Evolutionary conservation across 169 alveolate genomes (phyloP).

Genomic region (Cardiosporidium cionae): DNA sequence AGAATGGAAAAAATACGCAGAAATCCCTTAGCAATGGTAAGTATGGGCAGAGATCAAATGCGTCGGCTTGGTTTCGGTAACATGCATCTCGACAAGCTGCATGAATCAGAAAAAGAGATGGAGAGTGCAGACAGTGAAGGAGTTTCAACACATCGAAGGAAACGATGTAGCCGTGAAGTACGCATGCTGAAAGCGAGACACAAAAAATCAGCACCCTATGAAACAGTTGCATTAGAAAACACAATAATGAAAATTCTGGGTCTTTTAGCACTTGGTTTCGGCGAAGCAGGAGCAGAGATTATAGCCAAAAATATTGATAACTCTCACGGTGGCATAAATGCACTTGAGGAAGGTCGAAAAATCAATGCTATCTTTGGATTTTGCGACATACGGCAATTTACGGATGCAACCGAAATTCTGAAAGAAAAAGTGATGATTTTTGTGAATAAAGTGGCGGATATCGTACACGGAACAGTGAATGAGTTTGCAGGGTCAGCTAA

Average conservation of each 20-base stretch:
- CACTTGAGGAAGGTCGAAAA: constrained; percentile 83
- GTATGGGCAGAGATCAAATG: constrained; percentile 43
- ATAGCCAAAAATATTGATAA: constrained; percentile 76
- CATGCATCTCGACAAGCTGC: not conserved
- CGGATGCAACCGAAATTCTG: constrained; percentile 86
- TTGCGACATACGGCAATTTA: constrained; percentile 85
- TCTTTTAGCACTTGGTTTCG: constrained; percentile 82
- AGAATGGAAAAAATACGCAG: constrained; percentile 69
- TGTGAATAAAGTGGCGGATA: constrained; percentile 84
- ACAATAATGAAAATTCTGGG: constrained; percentile 79
- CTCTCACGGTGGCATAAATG: constrained; percentile 71
- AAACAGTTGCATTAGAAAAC: constrained; percentile 71
- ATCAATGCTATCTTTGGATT: constrained; percentile 83
- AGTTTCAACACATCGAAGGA: not conserved
- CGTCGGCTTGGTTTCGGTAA: constrained; percentile 1
- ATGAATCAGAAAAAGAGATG: not conserved
- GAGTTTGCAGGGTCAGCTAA: constrained; percentile 88
- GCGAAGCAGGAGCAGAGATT: constrained; percentile 91
- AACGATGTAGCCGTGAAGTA: constrained; percentile 36
- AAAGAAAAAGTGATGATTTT: constrained; percentile 79
- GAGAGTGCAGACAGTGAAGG: not conserved
- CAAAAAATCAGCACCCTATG: constrained; percentile 31
- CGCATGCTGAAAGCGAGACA: too few species aligned
- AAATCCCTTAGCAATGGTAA: constrained; percentile 54
- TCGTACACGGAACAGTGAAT: constrained; percentile 85